Base-by-base conservation (phyloP, 1,139 yeast species). In the Yamadazyma jaroonii region DNA sequence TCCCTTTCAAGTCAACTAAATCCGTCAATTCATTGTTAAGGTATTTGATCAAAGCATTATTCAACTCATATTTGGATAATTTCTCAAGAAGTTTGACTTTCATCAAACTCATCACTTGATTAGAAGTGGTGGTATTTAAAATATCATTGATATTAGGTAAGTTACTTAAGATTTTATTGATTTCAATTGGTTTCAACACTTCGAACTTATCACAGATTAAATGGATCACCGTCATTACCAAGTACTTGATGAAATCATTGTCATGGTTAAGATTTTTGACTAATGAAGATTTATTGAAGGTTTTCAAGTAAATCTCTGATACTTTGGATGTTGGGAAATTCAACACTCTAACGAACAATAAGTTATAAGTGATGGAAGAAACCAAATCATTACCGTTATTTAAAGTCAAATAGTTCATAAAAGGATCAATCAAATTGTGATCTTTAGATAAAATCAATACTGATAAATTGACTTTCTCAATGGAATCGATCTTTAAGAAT, bases 361-460 rank as follows among this genome's bases (percentile, higher is more conserved):
- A 64, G 1, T 88, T 75, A 57, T 78, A 83, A 8, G 92, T 84
- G 90, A 95, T 90, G 66, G 85, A 87, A 5, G 90, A 80, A 1
- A 94, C 69, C 41, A 83, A 64, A 39, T 83, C 90, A 59, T 66
- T 88, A 32, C 79, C 86, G 29, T 77, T 74, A 25, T 77, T 71
- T 23, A 66, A 61, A 3, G 76, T 71, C 22, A 81, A 53, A 59
- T 79, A 74, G 35, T 76, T 68, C 56, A 79, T 70, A 47, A 84
- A 90, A 1, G 90, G 86, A 1, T 89, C 79, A 1, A 87, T 72
- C 26, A 92, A 67, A 52, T 89, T 97, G 1, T 87, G 84, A 33
- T 79, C 70, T 25, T 65, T 53, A 2, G 59, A 44, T 31, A 90
- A 61, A 12, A 84, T 72, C n/a, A 62, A 56, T 8, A 78, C 53